Evolutionary conservation across 345 rosid species (phyloP).

Genomic region (Populus euphratica): DNA sequence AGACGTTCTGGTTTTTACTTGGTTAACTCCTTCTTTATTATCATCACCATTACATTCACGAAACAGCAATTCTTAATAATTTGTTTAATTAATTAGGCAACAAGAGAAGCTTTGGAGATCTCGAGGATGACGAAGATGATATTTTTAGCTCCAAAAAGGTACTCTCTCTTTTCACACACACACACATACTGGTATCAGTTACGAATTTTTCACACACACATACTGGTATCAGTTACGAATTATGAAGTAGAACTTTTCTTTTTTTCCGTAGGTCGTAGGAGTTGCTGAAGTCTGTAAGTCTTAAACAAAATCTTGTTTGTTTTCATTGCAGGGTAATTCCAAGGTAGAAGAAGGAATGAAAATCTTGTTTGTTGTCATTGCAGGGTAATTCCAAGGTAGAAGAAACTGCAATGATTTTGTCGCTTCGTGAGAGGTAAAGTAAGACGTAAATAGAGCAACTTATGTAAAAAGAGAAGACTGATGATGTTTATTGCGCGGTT

Average conservation of each 20-base stretch:
- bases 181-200: no score
- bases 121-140: conserved; percentile 92
- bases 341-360: conserved; percentile 51
- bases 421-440: conserved; percentile 79
- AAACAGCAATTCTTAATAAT: no score
- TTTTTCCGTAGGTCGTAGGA: no score
- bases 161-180: background rate
- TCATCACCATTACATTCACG: background rate
- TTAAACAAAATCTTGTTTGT: background rate
- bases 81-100: conserved; percentile 30
- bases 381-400: conserved; percentile 63
- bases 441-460: background rate
- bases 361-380: conserved; percentile 1
- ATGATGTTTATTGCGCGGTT: background rate
- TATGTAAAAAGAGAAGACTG: background rate
- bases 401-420: conserved; percentile 84
- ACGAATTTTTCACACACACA: no score
- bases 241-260: no score
- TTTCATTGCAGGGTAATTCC: conserved; percentile 41
- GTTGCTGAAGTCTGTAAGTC: no score
- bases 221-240: no score
- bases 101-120: conserved; percentile 78
- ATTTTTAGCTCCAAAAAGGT: conserved; percentile 83
- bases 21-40: background rate
- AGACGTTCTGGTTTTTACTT: conserved; percentile 50